phyloP scores from a whole-genome alignment of 441 rosid species.

The Sinapis alba region DNA sequence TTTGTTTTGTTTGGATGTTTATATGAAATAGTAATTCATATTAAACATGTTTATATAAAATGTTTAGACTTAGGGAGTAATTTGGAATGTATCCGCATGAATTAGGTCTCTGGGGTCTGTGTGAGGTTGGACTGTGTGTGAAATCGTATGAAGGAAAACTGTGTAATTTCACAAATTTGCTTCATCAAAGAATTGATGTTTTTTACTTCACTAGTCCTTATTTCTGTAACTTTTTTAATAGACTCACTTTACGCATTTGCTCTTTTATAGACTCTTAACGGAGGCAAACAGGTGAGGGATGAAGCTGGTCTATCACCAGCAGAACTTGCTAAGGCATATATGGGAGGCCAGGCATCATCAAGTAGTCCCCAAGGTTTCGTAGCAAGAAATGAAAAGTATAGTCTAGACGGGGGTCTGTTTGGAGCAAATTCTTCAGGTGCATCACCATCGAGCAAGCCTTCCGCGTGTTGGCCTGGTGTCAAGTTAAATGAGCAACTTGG shows the following conservation, averaged over 20 bases:
- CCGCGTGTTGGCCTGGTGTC: constrained; percentile 86
- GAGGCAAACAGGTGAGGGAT: constrained; percentile 42
- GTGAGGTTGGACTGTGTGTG: constrained; percentile 5
- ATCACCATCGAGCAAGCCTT: constrained; percentile 56
- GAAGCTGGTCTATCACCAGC: constrained; percentile 69
- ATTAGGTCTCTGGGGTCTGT: constrained; percentile 10
- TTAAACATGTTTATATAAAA: no score
- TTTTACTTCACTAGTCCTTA: constrained; percentile 14
- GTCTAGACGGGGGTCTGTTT: constrained; percentile 40
- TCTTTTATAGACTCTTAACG: constrained; percentile 7
- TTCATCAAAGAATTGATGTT: constrained; percentile 16
- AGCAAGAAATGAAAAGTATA: constrained; percentile 51
- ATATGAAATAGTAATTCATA: constrained; percentile 16
- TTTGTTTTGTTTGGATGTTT: background rate
- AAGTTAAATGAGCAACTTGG: constrained; percentile 57
- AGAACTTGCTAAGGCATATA: constrained; percentile 87
- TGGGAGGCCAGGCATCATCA: constrained; percentile 61
- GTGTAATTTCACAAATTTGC: background rate
- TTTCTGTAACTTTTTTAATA: background rate
- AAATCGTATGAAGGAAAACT: constrained; percentile 16
- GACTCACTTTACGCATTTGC: background rate
- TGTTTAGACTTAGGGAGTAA: background rate
- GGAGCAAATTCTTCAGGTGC: constrained; percentile 48
- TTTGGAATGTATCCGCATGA: background rate
- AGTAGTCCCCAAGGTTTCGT: constrained; percentile 46